Conservation (phyloP, 352 stramenopile species). For the Pythium dissotocum region DNA sequence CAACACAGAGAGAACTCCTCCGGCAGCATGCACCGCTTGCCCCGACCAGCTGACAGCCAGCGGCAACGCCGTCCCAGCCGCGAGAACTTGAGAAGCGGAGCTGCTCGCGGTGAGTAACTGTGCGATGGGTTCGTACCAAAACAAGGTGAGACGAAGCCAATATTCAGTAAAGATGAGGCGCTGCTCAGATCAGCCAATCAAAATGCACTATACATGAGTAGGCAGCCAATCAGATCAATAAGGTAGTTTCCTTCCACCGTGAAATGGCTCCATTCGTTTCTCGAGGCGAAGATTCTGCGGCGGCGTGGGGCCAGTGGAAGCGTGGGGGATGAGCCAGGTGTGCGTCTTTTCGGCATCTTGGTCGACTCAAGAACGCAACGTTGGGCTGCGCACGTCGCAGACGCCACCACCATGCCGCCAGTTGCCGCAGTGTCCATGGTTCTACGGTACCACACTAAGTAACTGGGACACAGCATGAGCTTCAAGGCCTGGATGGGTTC, state of each 20-base stretch:
- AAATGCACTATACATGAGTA: background rate
- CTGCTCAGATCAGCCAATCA: background rate
- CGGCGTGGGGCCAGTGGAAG: background rate
- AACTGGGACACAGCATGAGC: too few relatives aligned
- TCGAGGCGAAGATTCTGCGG: background rate
- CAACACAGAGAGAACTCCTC: constrained; percentile 6
- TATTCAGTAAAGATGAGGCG: background rate
- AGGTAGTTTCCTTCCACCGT: background rate
- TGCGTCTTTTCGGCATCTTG: constrained; percentile 1
- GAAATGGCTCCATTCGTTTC: background rate
- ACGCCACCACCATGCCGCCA: background rate
- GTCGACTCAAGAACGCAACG: background rate
- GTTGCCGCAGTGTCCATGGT: background rate
- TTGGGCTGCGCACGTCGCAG: background rate
- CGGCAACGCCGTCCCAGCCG: constrained; percentile 13
- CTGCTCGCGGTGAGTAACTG: constrained; percentile 21
- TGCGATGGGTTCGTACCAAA: constrained; percentile 4
- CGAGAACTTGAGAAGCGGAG: constrained; percentile 17
- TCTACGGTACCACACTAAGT: background rate
- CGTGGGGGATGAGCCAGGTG: background rate
- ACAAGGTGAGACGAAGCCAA: constrained; percentile 11
- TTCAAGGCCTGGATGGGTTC: too few relatives aligned
- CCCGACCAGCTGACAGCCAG: constrained; percentile 5
- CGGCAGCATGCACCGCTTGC: background rate
- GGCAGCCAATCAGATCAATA: background rate